Evolutionary conservation across 768 basidiomycete species (phyloP), one percentile per base, ranked within the genome.

Genomic region (Holtermanniella nyarrowii): DNA sequence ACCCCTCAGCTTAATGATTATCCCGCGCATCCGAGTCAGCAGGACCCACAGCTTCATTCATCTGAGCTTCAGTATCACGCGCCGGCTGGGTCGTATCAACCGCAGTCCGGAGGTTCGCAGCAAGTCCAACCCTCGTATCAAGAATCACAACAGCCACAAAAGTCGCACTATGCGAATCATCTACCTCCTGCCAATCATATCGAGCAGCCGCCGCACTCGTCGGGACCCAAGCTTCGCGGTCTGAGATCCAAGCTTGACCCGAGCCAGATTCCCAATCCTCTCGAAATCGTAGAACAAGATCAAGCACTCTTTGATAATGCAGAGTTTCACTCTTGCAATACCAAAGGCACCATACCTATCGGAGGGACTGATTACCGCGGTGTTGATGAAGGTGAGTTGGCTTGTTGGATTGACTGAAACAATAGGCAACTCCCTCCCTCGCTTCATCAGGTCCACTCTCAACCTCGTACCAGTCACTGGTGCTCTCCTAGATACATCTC

Each of bases 241-340:
- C 77, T 68, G 7, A 57, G 66, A 48, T 58, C 65, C 1, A 45
- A 82, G 52, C 88, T 99, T 60, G 87, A 96, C 68, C 82, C 85
- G 5, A 78, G 74, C 59, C 89, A 93, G 65, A 82, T 97, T 24
- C 95, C 95, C n/a, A 91, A 89, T 2, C 84, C 88, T 21, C 81
- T 87, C 14, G 82, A 85, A 40, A 76, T 81, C 12, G 81, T 85
- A 47, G 85, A 88, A 60, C 72, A 76, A 4, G 91, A 96, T 77
- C 81, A 85, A 56, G 78, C 80, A 53, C 74, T 79, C 75, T 88
- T 86, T 82, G 82, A 85, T 62, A 75, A 79, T 20, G 78, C 85
- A 59, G 74, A 78, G 37, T 88, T 82, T 59, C 76, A 79, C 74
- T 82, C 81, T 7, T 74, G 83, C 22, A 76, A 79, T 13, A 78